Base-by-base conservation (phyloP, 345 rosid species). In the Kernera saxatilis region DNA sequence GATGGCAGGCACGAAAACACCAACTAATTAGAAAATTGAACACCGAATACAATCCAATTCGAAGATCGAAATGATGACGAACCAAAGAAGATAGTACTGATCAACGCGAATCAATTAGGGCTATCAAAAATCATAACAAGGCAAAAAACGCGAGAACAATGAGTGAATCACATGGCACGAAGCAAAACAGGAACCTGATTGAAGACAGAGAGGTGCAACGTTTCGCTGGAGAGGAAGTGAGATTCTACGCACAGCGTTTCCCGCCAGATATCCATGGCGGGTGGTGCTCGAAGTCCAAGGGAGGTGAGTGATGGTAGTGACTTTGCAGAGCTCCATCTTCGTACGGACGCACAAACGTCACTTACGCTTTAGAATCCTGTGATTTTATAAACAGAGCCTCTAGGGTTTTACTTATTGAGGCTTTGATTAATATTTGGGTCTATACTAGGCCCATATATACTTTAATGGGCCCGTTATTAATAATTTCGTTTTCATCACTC, bases 241-340 rank as follows among this genome's bases (percentile, higher is more conserved):
- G 79, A 63, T 3, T 12, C 60, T 55, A n/a, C 18, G 57, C 7
- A 43, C 8, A 12, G 67, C 18, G 67, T 50, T 69, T 18, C 70
- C 50, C 46, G 75, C 3, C n/a, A 67, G 62, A 40, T 25, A 30
- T 65, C 23, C 18, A 39, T 30, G 75, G 67, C 45, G 65, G 29
- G 11, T 46, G 30, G 6, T n/a, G 19, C 5, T 26, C 26, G 19
- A 49, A 59, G 84, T 26, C 26, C 15, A 49, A 59, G 84, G 78
- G 23, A 76, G 60, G 41, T 23, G 78, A 37, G 58, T 70, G 55
- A 81, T 12, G 18, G 74, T 40, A 8, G 66, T 77, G 17, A 45
- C 37, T 2, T 73, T 63, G 40, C 80, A 70, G 29, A 81, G 83
- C 82, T 81, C 91, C 91, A 86, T 86, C 53, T 48, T 27, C 45